Evolutionary conservation across 2,329 filamentous ascomycete genomes (phyloP), one percentile per base, ranked within the genome.

Genomic region (Fusarium dlaminii): DNA sequence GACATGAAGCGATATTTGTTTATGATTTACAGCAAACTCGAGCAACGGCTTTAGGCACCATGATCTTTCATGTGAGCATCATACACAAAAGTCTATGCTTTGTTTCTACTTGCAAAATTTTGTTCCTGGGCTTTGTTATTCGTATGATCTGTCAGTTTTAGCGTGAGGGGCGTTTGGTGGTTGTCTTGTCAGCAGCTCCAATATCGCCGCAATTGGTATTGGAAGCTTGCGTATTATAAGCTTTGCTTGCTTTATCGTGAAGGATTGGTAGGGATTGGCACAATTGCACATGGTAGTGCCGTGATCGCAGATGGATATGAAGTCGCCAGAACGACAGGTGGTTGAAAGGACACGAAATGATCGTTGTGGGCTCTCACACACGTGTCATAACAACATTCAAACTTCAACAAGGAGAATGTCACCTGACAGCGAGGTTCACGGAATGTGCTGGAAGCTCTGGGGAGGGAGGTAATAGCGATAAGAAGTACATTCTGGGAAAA

Each of bases 101-200:
- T 54, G 34, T 7, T 54, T 54, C 11, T 55, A 45, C 32, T 45
- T 42, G 62, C 66, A n/a, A 75, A 45, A 61, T 24, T 57, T 63
- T 40, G 43, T 65, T 65, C 42, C 52, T 37, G 36, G 59, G 55
- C 63, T 65, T 62, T 49, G 30, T 55, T 65, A 22, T 48, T 59
- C 24, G 45, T 32, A 42, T 27, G 30, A 27, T 59, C n/a, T 74
- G 56, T 69, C 51, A 65, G 59, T 59, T 72, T 72, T 75, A 72
- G 74, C 74, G 69, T 54, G 43, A 24, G 27, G 57, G 72, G 67
- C 54, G 75, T 76, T 76, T 36, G 51, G 63, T 42, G 72, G 61
- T 61, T 63, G 74, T 55, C 58, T 63, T 49, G 39, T 36, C 32
- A 57, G 29, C 24, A 63, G 55, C 51, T 43, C 36, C 37, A 24